Conservation (phyloP, 1,284 basidiomycete genomes). For the Tranzscheliella williamsii region DNA sequence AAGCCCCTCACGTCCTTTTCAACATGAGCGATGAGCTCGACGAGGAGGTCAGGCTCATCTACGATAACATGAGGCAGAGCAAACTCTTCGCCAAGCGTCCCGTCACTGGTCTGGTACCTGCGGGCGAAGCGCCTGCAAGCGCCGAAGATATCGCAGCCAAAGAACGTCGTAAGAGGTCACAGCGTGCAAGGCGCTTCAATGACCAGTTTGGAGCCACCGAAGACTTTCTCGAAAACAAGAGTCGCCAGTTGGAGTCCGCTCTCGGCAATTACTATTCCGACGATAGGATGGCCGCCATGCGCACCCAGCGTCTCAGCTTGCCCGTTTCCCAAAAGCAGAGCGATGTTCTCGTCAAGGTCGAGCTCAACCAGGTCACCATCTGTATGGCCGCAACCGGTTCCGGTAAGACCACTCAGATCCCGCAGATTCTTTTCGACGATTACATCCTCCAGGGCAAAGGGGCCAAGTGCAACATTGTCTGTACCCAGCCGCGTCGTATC, state of each 20-base stretch:
- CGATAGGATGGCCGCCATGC: slow-evolving; percentile 71
- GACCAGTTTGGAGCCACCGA: slow-evolving; percentile 42
- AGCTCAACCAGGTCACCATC: slow-evolving; percentile 82
- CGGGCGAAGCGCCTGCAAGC: slow-evolving; percentile 41
- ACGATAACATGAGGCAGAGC: slow-evolving; percentile 67
- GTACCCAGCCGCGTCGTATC: slow-evolving; percentile 88
- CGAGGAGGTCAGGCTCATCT: slow-evolving; percentile 74
- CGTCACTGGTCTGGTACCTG: slow-evolving; percentile 25
- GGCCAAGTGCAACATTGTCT: slow-evolving; percentile 84
- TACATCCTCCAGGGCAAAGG: slow-evolving; percentile 79
- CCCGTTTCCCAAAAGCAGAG: slow-evolving; percentile 67
- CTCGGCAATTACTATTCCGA: slow-evolving; percentile 71
- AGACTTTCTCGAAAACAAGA: slow-evolving; percentile 66
- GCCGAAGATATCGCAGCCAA: slow-evolving; percentile 45
- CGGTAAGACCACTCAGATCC: slow-evolving; percentile 94
- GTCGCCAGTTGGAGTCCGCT: slow-evolving; percentile 67
- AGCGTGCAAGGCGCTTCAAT: slow-evolving; percentile 29
- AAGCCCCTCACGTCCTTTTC: slow-evolving; percentile 75
- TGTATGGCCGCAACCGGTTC: slow-evolving; percentile 94
- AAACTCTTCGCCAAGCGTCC: slow-evolving; percentile 57
- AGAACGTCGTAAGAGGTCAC: slow-evolving; percentile 18
- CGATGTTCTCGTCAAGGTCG: slow-evolving; percentile 67
- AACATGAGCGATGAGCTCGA: slow-evolving; percentile 72
- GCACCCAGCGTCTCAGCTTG: slow-evolving; percentile 70
- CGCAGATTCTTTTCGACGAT: slow-evolving; percentile 87